A percentile compares a stretch with the other conserved stretches of the same genome.
These are phyloP conservation scores for Globisporangium irregulare DNA, from an alignment of 352 stramenopile species.

Conservation along the genomic window DNA sequence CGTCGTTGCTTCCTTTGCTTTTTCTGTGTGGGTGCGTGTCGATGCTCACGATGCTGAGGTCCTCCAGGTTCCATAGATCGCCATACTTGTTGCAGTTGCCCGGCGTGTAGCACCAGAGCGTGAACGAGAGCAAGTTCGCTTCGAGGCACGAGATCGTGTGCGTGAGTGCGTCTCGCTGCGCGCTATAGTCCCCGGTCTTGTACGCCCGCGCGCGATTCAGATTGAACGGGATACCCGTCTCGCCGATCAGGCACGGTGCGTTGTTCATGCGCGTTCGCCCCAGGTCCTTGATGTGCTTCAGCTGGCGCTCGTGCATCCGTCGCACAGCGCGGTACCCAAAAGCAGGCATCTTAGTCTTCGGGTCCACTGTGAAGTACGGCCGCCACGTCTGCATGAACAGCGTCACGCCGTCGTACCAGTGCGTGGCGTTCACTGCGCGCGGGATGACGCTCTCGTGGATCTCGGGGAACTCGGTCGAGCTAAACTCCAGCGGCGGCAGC, in stretches of 20 bases:
- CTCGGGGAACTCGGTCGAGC: slow-evolving; percentile 57
- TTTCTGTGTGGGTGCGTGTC: slow-evolving; percentile 15
- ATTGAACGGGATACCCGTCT: slow-evolving; percentile 75
- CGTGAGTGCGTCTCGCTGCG: slow-evolving; percentile 62
- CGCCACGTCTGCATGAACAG: slow-evolving; percentile 75
- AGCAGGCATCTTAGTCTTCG: slow-evolving; percentile 52
- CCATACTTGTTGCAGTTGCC: slow-evolving; percentile 75
- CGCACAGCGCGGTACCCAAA: slow-evolving; percentile 64
- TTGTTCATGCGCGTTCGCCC: slow-evolving; percentile 55
- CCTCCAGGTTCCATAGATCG: slow-evolving; percentile 86
- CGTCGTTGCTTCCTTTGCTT: neutral
- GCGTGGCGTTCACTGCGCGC: slow-evolving; percentile 78
- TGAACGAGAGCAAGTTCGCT: slow-evolving; percentile 77
- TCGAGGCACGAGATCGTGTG: slow-evolving; percentile 74
- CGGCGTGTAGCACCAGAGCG: slow-evolving; percentile 88
- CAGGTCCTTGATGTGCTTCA: slow-evolving; percentile 54
- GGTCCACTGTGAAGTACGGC: slow-evolving; percentile 76
- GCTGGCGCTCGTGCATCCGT: slow-evolving; percentile 52
- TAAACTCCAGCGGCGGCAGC: slow-evolving; percentile 76
- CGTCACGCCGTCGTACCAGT: slow-evolving; percentile 91
- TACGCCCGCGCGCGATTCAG: slow-evolving; percentile 50
- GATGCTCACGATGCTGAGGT: slow-evolving; percentile 77
- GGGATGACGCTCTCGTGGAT: slow-evolving; percentile 53
- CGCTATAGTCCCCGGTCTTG: slow-evolving; percentile 43
- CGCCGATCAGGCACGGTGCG: slow-evolving; percentile 62